Conservation (phyloP, 306 rosid species). For the Casuarina equisetifolia region DNA sequence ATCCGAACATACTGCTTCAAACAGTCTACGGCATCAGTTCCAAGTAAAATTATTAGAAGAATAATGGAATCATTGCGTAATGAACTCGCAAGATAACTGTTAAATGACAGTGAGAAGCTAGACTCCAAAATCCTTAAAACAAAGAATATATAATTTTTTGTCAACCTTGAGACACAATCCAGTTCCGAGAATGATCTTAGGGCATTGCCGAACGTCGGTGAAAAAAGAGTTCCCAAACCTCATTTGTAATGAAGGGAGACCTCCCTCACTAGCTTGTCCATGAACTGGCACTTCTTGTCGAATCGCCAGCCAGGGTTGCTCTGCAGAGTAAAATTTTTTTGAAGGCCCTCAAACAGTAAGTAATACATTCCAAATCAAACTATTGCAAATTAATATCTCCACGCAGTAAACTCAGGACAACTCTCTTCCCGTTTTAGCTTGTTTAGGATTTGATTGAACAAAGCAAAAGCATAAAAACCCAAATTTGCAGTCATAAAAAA, state of each 20-base stretch:
- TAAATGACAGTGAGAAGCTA: not conserved
- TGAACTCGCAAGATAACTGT: not conserved
- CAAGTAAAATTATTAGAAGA: not conserved
- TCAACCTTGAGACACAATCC: not conserved
- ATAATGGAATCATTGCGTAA: not conserved
- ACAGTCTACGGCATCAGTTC: not conserved
- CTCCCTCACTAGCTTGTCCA: slow-evolving; percentile 73
- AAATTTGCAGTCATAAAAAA: not conserved
- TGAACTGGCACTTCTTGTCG: slow-evolving; percentile 82
- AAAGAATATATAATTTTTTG: not conserved
- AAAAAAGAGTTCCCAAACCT: slow-evolving; percentile 2
- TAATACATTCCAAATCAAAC: slow-evolving; percentile 18
- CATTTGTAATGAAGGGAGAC: slow-evolving; percentile 69
- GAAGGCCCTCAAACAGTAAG: not conserved
- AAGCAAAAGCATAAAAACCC: not conserved
- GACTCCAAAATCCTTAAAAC: not conserved
- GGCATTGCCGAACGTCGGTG: no score
- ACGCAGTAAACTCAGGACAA: not conserved
- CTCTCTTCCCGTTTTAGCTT: not conserved
- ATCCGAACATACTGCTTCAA: not conserved
- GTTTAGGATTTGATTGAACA: slow-evolving; percentile 8
- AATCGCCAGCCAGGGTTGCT: slow-evolving; percentile 97
- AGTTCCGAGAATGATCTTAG: not conserved
- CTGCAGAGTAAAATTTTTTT: slow-evolving; percentile 39
- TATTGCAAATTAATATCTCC: slow-evolving; percentile 19